These are phyloP conservation scores for Stemphylium vesicarium DNA, from an alignment of 2,329 filamentous ascomycete species.

Conservation along the genomic window DNA sequence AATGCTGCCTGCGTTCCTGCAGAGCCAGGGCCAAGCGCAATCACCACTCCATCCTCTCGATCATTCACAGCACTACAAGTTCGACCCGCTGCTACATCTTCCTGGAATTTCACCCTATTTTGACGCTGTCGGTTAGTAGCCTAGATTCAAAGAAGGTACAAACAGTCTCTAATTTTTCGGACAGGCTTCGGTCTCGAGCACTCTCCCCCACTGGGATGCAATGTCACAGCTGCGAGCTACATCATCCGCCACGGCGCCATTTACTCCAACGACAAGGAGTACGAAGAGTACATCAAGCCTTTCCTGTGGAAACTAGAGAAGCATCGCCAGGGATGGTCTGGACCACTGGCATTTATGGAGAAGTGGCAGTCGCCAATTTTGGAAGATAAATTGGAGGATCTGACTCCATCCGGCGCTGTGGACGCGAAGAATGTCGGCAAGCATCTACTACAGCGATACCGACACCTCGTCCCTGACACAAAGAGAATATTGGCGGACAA, in stretches of 20 bases:
- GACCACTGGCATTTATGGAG: slow-evolving; percentile 61
- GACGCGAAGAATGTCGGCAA: slow-evolving; percentile 65
- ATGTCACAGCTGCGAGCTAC: slow-evolving; percentile 57
- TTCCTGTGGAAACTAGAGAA: slow-evolving; percentile 65
- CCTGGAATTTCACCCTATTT: slow-evolving; percentile 59
- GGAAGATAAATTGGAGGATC: slow-evolving; percentile 55
- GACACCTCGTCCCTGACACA: slow-evolving; percentile 54
- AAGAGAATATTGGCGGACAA: slow-evolving; percentile 42
- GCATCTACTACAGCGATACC: slow-evolving; percentile 64
- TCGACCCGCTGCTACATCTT: slow-evolving; percentile 57
- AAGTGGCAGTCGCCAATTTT: slow-evolving; percentile 63
- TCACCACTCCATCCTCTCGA: slow-evolving; percentile 29
- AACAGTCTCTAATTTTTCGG: background rate
- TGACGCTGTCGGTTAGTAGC: slow-evolving; percentile 49
- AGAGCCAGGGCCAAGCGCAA: slow-evolving; percentile 6
- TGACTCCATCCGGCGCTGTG: slow-evolving; percentile 48
- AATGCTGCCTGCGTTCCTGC: slow-evolving; percentile 19
- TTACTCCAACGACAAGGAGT: slow-evolving; percentile 59
- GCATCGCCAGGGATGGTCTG: slow-evolving; percentile 59
- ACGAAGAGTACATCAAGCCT: slow-evolving; percentile 57
- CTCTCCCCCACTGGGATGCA: slow-evolving; percentile 56
- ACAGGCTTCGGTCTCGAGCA: slow-evolving; percentile 52
- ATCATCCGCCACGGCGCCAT: slow-evolving; percentile 59
- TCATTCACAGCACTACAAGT: slow-evolving; percentile 49
- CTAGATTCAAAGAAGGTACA: background rate